Evolutionary conservation across 2,329 filamentous ascomycete genomes (phyloP).

Genomic region (Hypoxylon rubiginosum): DNA sequence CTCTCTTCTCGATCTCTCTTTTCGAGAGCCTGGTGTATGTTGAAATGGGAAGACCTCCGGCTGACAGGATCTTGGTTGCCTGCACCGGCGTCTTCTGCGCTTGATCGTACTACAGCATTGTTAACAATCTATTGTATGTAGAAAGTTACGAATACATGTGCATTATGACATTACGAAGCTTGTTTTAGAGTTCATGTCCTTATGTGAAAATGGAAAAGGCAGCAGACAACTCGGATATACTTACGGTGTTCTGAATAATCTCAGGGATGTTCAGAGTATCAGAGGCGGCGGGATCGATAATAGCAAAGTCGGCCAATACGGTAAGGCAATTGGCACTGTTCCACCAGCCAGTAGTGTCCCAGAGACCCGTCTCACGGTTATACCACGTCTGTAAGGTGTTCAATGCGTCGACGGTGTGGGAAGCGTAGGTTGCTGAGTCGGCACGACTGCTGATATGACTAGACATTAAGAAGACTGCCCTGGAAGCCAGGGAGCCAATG

Average conservation of each 20-base stretch:
- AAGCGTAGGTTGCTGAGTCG: conserved; percentile 44
- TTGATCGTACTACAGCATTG: conserved; percentile 41
- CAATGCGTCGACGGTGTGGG: conserved; percentile 45
- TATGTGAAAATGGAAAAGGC: neutral
- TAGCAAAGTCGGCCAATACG: conserved; percentile 60
- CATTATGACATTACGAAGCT: too few relatives aligned
- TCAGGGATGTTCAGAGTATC: conserved; percentile 45
- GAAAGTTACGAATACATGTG: too few relatives aligned
- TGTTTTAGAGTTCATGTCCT: conserved; percentile 26
- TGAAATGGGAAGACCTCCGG: conserved; percentile 46
- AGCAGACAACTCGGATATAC: conserved; percentile 21
- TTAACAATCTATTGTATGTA: too few relatives aligned
- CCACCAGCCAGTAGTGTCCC: conserved; percentile 72
- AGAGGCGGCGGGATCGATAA: conserved; percentile 32
- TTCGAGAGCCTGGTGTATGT: conserved; percentile 47
- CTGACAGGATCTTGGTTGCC: conserved; percentile 45
- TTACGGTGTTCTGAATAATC: conserved; percentile 50
- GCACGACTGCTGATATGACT: conserved; percentile 41
- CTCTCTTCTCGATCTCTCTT: conserved; percentile 47
- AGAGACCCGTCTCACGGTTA: conserved; percentile 65
- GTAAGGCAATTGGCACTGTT: conserved; percentile 71
- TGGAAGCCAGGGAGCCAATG: conserved; percentile 49
- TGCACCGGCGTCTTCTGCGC: conserved; percentile 49
- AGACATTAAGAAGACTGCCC: conserved; percentile 52
- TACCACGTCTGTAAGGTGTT: conserved; percentile 66